Conservation (phyloP, 768 basidiomycete species). For the Harrya chromipes region DNA sequence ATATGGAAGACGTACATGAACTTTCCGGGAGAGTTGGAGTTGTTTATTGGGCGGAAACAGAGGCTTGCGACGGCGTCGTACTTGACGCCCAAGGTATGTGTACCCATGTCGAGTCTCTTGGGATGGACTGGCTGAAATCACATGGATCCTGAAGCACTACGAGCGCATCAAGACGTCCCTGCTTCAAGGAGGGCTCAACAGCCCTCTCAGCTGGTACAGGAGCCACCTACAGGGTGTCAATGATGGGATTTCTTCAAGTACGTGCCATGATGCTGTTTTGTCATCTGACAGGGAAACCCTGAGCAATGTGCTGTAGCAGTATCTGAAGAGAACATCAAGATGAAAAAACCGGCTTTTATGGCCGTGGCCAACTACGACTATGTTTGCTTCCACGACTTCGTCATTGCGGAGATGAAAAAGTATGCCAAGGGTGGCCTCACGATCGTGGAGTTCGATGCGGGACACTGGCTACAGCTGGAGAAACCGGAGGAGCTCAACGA, state of each 20-base stretch:
- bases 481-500: slow-evolving; percentile 33
- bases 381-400: slow-evolving; percentile 29
- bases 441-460: slow-evolving; percentile 33
- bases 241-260: slow-evolving; percentile 28
- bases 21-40: slow-evolving; percentile 33
- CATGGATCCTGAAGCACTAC: slow-evolving; percentile 21
- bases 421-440: slow-evolving; percentile 29
- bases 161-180: slow-evolving; percentile 28
- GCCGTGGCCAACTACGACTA: slow-evolving; percentile 35
- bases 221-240: slow-evolving; percentile 28
- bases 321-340: slow-evolving; percentile 22
- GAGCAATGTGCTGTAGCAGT: slow-evolving; percentile 14
- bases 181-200: slow-evolving; percentile 30
- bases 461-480: slow-evolving; percentile 39
- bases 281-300: not conserved
- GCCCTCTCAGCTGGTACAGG: slow-evolving; percentile 39
- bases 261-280: not conserved
- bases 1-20: slow-evolving; percentile 36
- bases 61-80: slow-evolving; percentile 28
- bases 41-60: slow-evolving; percentile 24
- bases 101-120: not conserved
- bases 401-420: slow-evolving; percentile 22
- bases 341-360: slow-evolving; percentile 39
- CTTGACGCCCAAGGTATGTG: slow-evolving; percentile 32
- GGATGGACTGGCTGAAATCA: not conserved